Conservation (phyloP, 257 asterid genomes). For the Penstemon barbatus region DNA sequence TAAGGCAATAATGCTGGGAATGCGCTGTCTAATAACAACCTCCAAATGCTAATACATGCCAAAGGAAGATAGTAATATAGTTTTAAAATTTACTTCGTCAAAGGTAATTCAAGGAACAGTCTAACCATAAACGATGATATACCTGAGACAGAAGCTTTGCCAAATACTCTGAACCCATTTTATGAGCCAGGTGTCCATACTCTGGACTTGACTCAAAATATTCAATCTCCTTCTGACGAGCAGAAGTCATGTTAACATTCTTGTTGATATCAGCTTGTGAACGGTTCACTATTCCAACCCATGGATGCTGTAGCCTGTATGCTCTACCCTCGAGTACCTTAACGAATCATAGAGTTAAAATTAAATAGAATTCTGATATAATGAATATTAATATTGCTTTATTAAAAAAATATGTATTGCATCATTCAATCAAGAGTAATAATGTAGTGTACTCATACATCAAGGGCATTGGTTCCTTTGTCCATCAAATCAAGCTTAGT, state of each 20-base stretch:
- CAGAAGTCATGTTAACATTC: constrained; percentile 80
- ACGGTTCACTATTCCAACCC: constrained; percentile 98
- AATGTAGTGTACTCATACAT: constrained; percentile 52
- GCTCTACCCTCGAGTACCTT: constrained; percentile 96
- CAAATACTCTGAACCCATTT: constrained; percentile 94
- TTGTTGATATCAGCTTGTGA: constrained; percentile 97
- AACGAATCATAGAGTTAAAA: constrained; percentile 28
- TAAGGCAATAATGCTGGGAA: constrained; percentile 89
- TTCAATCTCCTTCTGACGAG: constrained; percentile 86
- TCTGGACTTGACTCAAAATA: constrained; percentile 94
- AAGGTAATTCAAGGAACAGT: constrained; percentile 21
- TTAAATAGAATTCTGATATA: constrained; percentile 24
- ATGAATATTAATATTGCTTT: constrained; percentile 21
- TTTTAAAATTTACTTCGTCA: constrained; percentile 13
- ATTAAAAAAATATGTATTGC: constrained; percentile 4
- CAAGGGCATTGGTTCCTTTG: constrained; percentile 90
- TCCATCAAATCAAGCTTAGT: constrained; percentile 99
- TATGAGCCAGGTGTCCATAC: constrained; percentile 85
- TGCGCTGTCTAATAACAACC: constrained; percentile 85
- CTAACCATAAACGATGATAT: constrained; percentile 5
- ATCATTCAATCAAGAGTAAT: constrained; percentile 16
- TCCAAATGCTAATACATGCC: constrained; percentile 75
- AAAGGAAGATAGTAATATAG: constrained; percentile 25
- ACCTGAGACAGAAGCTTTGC: constrained; percentile 90
- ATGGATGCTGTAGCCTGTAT: constrained; percentile 89